Evolutionary conservation across 768 basidiomycete genomes (phyloP).

Genomic region (Rhodotorula toruloides): DNA sequence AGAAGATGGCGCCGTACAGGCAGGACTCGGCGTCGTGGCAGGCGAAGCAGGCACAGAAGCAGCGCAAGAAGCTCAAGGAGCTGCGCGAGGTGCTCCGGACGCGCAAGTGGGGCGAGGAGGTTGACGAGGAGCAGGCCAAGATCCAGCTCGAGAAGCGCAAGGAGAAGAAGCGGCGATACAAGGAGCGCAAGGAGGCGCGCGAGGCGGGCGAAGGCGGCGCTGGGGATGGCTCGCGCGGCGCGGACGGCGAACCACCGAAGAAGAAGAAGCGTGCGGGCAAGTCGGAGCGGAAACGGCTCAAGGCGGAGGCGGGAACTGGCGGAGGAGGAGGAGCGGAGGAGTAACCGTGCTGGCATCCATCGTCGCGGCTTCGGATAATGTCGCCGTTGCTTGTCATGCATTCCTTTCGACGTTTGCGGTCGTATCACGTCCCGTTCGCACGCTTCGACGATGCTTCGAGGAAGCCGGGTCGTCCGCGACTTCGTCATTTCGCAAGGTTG

Average conservation of each 20-base stretch:
- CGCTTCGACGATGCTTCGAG: too few relatives aligned
- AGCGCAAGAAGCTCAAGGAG: conserved; percentile 54
- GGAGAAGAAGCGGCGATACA: conserved; percentile 36
- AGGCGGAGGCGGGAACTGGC: conserved; percentile 14
- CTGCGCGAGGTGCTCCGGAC: conserved; percentile 39
- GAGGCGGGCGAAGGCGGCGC: not conserved
- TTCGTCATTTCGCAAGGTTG: too few relatives aligned
- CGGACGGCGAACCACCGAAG: conserved; percentile 11
- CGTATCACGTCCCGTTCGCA: too few relatives aligned
- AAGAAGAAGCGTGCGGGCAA: conserved; percentile 36
- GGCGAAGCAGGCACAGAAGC: conserved; percentile 68
- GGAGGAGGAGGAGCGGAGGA: conserved; percentile 2
- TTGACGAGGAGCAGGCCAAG: conserved; percentile 37
- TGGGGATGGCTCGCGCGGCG: conserved; percentile 2
- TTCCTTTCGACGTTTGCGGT: too few relatives aligned
- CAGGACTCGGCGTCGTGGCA: conserved; percentile 49
- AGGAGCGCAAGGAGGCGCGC: conserved; percentile 8
- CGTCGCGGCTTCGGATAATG: too few relatives aligned
- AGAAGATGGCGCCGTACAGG: conserved; percentile 86
- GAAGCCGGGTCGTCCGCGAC: too few relatives aligned
- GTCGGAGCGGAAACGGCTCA: conserved; percentile 36
- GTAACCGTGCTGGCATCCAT: not conserved
- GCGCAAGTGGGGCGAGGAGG: conserved; percentile 48
- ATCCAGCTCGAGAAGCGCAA: conserved; percentile 45
- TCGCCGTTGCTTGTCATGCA: too few relatives aligned